Percentiles rank a stretch among this genome's conserved stretches.
phyloP scores from a whole-genome alignment of 2,329 filamentous ascomycete genomes.

The Colletotrichum paranaense region DNA sequence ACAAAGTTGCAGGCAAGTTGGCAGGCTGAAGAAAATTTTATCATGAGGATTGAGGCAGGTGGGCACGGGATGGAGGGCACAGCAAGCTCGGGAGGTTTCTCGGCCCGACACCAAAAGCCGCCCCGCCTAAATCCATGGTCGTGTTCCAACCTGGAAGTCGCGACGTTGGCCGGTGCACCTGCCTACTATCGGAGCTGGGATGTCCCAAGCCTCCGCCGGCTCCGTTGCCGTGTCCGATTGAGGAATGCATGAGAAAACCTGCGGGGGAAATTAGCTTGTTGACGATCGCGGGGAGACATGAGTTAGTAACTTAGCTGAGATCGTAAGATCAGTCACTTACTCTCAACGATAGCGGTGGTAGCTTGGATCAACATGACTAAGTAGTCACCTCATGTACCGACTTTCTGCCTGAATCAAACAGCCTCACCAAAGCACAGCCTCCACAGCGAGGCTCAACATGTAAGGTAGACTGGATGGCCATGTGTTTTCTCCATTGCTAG shows the following conservation, averaged over 20 bases:
- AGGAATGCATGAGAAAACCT: neutral
- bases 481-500: neutral
- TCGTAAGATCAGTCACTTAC: too few relatives aligned
- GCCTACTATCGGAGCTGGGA: neutral
- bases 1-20: rapidly evolving
- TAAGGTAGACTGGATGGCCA: neutral
- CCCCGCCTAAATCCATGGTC: neutral
- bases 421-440: neutral
- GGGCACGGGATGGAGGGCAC: slow-evolving; percentile 6
- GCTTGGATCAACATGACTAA: neutral
- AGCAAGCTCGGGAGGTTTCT: slow-evolving; percentile 22
- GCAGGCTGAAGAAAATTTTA: slow-evolving; percentile 9
- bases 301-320: neutral
- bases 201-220: neutral
- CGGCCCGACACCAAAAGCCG: slow-evolving; percentile 18
- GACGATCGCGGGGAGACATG: neutral
- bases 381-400: too few relatives aligned
- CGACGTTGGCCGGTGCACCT: neutral
- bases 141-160: neutral
- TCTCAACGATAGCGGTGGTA: too few relatives aligned
- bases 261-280: neutral
- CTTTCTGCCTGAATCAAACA: neutral
- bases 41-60: neutral
- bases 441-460: neutral
- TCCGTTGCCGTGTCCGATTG: neutral